Evolutionary conservation across 75 land plant genomes (phyloP).

Genomic region (Isoetes taiwanensis): DNA sequence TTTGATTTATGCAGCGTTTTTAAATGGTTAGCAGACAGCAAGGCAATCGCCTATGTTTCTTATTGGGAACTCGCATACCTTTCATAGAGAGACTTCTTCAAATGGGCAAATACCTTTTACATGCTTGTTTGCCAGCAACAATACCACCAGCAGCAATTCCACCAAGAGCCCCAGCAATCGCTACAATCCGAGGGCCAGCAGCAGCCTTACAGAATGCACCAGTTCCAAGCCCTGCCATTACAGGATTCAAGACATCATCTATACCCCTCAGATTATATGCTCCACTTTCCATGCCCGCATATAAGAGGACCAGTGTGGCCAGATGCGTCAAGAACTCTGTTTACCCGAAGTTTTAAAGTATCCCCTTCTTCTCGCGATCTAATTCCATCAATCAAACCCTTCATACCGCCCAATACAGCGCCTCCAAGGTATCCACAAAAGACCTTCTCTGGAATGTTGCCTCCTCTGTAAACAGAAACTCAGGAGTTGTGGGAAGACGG

Average conservation of each 20-base stretch:
- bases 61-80: no score
- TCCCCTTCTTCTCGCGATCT: conserved; percentile 51
- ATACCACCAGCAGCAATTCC: conserved; percentile 52
- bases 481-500: conserved; percentile 68
- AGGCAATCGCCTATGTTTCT: no score
- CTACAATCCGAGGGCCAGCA: conserved; percentile 64
- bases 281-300: conserved; percentile 70
- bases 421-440: conserved; percentile 50
- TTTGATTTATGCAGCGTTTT: no score
- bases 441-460: conserved; percentile 42
- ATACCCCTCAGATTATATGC: conserved; percentile 26
- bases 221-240: conserved; percentile 70
- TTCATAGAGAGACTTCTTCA: no score
- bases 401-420: conserved; percentile 46
- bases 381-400: conserved; percentile 43
- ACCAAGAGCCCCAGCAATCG: conserved; percentile 78
- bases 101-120: conserved; percentile 56
- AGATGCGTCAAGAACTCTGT: conserved; percentile 54
- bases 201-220: conserved; percentile 68
- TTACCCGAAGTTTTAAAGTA: conserved; percentile 52
- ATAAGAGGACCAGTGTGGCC: conserved; percentile 61
- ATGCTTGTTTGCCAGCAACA: conserved; percentile 47
- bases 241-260: conserved; percentile 52
- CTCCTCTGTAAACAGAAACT: conserved; percentile 71
- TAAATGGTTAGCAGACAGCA: no score